Conservation (phyloP, 1,139 yeast species). For the Martiniozyma asiatica region DNA sequence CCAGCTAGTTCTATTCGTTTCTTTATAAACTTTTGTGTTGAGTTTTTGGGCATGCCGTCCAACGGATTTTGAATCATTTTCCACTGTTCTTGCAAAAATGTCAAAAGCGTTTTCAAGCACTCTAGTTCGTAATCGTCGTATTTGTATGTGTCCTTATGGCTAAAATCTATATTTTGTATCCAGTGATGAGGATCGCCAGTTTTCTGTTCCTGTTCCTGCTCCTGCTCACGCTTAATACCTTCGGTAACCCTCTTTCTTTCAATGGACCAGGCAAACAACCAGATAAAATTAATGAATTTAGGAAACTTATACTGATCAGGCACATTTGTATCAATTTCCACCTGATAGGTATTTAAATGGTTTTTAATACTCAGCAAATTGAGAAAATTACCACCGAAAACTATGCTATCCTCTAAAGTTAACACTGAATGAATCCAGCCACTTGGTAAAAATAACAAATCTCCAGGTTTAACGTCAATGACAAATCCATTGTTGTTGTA, state of each 20-base stretch:
- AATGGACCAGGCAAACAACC: conserved; percentile 47
- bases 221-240: too few species aligned
- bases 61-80: too few species aligned
- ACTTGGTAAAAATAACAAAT: conserved; percentile 71
- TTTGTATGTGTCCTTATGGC: too few species aligned
- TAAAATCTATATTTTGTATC: too few species aligned
- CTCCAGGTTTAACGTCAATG: conserved; percentile 57
- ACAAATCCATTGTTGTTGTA: conserved; percentile 42
- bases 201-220: too few species aligned
- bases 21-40: too few species aligned
- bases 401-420: conserved; percentile 70
- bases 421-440: conserved; percentile 93
- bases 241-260: conserved; percentile 22
- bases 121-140: too few species aligned
- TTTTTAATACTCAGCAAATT: conserved; percentile 50
- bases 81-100: too few species aligned
- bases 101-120: too few species aligned
- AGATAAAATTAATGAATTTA: conserved; percentile 54
- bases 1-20: too few species aligned
- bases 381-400: conserved; percentile 79
- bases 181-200: too few species aligned
- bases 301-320: conserved; percentile 74
- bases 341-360: conserved; percentile 47
- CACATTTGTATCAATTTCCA: conserved; percentile 61
- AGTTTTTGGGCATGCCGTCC: too few species aligned